Evolutionary conservation across 495 filamentous ascomycete species (phyloP).

Genomic region (Xanthoparmelia taractica): DNA sequence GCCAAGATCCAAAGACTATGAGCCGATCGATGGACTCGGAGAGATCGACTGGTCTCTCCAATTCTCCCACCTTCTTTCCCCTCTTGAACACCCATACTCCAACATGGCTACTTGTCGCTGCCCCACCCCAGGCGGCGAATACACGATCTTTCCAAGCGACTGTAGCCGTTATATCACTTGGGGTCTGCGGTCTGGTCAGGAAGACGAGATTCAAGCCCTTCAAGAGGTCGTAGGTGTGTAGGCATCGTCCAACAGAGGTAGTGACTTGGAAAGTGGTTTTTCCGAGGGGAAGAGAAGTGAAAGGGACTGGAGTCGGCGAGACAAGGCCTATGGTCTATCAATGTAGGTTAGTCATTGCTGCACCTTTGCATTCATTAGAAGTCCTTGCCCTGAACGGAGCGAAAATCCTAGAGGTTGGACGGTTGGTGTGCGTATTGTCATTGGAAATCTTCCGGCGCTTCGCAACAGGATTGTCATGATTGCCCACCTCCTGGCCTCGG

Average conservation of each 20-base stretch:
- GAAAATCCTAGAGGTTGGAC: conserved; percentile 64
- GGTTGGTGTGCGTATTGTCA: conserved; percentile 25
- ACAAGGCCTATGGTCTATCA: conserved; percentile 81
- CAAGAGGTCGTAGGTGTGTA: conserved; percentile 92
- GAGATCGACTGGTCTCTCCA: conserved; percentile 54
- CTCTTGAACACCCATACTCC: conserved; percentile 93
- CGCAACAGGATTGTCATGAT: conserved; percentile 45
- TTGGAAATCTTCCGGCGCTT: conserved; percentile 60
- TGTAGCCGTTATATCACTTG: conserved; percentile 75
- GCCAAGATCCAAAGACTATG: conserved; percentile 82
- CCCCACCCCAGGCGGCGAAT: conserved; percentile 75
- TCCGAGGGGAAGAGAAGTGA: conserved; percentile 77
- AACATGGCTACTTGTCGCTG: conserved; percentile 38
- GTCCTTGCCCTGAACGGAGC: conserved; percentile 75
- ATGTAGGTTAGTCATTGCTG: conserved; percentile 13
- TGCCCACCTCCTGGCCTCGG: conserved; percentile 7
- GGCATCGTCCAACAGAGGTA: conserved; percentile 77
- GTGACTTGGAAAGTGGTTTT: conserved; percentile 96
- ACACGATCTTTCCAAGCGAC: conserved; percentile 80
- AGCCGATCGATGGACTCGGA: conserved; percentile 67
- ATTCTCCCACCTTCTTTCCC: conserved; percentile 73
- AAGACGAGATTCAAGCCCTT: conserved; percentile 86
- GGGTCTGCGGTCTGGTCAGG: conserved; percentile 81
- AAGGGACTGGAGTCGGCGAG: conserved; percentile 81
- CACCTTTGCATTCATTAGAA: background rate